phyloP scores from a whole-genome alignment of 495 filamentous ascomycete species.

The Astrothelium subdiscretum region DNA sequence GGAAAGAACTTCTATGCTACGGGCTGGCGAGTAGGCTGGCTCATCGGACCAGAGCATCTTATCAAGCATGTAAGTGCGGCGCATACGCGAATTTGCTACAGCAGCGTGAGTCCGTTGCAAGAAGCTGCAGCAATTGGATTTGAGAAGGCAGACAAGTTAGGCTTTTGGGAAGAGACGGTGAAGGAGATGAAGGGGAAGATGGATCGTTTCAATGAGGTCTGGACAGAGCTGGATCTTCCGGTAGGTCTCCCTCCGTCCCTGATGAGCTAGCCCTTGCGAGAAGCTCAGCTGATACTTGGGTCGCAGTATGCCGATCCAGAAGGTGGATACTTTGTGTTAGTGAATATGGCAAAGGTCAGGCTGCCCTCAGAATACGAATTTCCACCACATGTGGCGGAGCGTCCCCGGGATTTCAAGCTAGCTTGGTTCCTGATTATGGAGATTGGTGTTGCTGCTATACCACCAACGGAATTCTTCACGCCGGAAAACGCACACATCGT shows the following conservation, averaged over 20 bases:
- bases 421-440: conserved; percentile 95
- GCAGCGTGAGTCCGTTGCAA: conserved; percentile 82
- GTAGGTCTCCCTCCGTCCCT: conserved; percentile 25
- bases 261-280: background rate
- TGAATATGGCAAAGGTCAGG: conserved; percentile 75
- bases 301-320: conserved; percentile 74
- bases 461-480: conserved; percentile 94
- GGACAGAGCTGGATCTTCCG: conserved; percentile 77
- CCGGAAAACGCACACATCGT: conserved; percentile 68
- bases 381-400: conserved; percentile 71
- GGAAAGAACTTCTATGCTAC: conserved; percentile 98
- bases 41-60: conserved; percentile 78
- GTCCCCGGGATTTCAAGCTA: conserved; percentile 86
- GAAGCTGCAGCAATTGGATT: conserved; percentile 95
- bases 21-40: conserved; percentile 91
- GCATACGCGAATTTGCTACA: conserved; percentile 94
- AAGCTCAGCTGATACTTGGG: background rate
- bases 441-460: conserved; percentile 89
- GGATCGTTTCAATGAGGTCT: conserved; percentile 71
- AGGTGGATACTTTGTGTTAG: conserved; percentile 93
- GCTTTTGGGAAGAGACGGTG: conserved; percentile 82
- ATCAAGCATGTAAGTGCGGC: conserved; percentile 88
- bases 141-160: conserved; percentile 69
- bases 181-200: conserved; percentile 86
- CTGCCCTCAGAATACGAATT: conserved; percentile 74